Evolutionary conservation across 345 rosid species (phyloP).

Genomic region (Tarenaya hassleriana): DNA sequence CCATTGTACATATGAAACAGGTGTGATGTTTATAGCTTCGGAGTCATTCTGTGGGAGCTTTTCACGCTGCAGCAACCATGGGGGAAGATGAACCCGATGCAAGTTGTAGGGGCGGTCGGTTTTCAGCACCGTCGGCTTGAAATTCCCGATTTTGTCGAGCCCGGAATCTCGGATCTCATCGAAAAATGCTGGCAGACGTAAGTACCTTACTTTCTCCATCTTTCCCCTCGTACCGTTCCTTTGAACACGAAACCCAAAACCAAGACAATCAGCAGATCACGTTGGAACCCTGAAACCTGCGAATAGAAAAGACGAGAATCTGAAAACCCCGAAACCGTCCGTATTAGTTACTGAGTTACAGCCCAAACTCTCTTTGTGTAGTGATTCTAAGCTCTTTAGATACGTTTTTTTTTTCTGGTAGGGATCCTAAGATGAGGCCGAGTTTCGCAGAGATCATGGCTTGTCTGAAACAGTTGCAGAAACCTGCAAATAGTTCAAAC

Average conservation of each 20-base stretch:
- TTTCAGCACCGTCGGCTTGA: constrained; percentile 91
- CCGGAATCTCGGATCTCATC: constrained; percentile 67
- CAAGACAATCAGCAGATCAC: too few species aligned
- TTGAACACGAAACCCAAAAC: too few species aligned
- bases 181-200: constrained; percentile 86
- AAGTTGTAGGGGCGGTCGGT: constrained; percentile 98
- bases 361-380: not conserved
- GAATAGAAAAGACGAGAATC: too few species aligned
- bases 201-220: constrained; percentile 29
- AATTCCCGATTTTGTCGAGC: constrained; percentile 65
- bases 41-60: constrained; percentile 96
- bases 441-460: constrained; percentile 85
- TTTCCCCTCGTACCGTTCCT: not conserved
- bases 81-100: constrained; percentile 99
- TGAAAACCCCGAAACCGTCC: too few species aligned
- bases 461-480: constrained; percentile 81
- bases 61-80: constrained; percentile 80
- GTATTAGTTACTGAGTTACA: too few species aligned
- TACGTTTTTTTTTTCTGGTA: constrained; percentile 12
- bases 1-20: constrained; percentile 39
- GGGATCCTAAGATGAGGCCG: constrained; percentile 86
- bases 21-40: constrained; percentile 93
- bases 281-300: too few species aligned
- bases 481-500: constrained; percentile 43
- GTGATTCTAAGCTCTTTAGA: not conserved